Base-by-base conservation (phyloP, 768 basidiomycete species). In the Xerocomellus chrysenteron region DNA sequence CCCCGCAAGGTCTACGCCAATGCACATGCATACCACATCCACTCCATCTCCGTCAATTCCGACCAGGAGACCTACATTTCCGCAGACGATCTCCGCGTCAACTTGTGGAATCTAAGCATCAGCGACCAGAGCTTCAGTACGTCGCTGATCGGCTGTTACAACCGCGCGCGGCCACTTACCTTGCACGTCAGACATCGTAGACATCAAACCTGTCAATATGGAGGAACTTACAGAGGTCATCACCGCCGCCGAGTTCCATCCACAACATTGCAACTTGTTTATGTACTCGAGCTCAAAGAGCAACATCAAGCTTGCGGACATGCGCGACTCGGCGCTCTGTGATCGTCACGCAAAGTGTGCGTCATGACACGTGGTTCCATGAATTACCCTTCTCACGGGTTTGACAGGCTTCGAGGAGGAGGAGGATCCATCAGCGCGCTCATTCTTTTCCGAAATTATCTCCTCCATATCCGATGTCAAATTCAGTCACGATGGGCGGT, bases 231-330 rank as follows among this genome's bases (percentile, higher is more conserved):
- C 97, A 16, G 97, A 99, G 73, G 97, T 99, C 70, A 98, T 99
- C 74, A 99, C 97, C n/a, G 93, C 96, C 12, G 94, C 97, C 47
- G 97, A 99, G 75, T 98, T 99, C 75, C 97, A 98, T 71, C 97
- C 97, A 33, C 82, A 85, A 51, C 92, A 96, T 61, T 98, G 97
- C 86, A 98, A 98, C 74, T 79, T 92, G 49, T 98, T 99, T 80
- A 97, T 98, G 94, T 99, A 98, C 74, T 98, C 96, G 60, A 95
- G 93, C 76, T 98, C 97, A 56, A 98, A 98, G 76, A 96, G 94
- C 66, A 98, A 97, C 73, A 98, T 99, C 81, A 98, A 98, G 77
- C 85, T 99, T 56, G 96, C 95, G 21, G 97, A 99, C 77, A 99
- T 99, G 97, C 86, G 97, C 47, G 95, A 98, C 61, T 92, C 94